These are phyloP conservation scores for Trichoderma sp. DNA, from an alignment of 2,329 filamentous ascomycete genomes.

Conservation along the genomic window DNA sequence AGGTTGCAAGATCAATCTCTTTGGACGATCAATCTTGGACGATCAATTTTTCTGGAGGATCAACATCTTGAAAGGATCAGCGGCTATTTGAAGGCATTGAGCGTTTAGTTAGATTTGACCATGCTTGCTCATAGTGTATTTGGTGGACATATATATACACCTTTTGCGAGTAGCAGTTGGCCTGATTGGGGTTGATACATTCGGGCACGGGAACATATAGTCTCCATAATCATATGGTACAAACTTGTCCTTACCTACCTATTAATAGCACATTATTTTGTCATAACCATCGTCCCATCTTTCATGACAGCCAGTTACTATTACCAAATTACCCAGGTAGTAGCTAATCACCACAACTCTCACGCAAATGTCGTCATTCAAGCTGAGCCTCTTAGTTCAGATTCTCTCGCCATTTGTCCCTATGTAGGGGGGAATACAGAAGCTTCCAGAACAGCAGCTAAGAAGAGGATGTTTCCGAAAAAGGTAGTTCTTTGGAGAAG, in stretches of 20 bases:
- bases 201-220: background rate
- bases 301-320: background rate
- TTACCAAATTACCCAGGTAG: background rate
- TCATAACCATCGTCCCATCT: background rate
- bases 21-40: background rate
- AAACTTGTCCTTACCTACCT: background rate
- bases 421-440: background rate
- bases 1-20: background rate
- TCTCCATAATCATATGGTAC: background rate
- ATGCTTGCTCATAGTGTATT: background rate
- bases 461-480: background rate
- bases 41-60: background rate
- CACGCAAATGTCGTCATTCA: background rate
- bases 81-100: background rate
- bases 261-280: background rate
- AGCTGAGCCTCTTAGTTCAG: background rate
- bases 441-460: background rate
- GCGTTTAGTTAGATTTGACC: background rate
- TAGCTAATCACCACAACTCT: background rate
- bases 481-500: background rate
- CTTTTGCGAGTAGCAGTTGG: background rate
- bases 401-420: constrained; percentile 16
- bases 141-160: background rate
- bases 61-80: background rate
- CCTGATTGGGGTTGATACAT: background rate